Percentiles rank a stretch among this genome's conserved stretches.
Conservation (phyloP, 805 yeast genomes). For the Kuraishia floccosa region DNA sequence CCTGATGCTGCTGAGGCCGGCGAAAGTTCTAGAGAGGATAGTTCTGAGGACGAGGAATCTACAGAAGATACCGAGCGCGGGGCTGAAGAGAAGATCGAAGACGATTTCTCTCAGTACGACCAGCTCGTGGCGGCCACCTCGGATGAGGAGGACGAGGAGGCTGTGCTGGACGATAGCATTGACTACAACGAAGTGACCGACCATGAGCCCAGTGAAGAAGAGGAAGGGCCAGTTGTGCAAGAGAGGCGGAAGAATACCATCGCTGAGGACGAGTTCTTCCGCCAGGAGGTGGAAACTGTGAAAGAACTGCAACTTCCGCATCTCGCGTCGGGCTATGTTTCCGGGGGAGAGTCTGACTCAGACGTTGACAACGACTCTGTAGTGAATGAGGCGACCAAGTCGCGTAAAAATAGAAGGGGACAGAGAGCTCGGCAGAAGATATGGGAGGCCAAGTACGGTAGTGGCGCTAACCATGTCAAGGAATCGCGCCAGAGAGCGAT, state of each 20-base stretch:
- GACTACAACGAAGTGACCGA: conserved; percentile 57
- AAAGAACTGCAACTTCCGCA: conserved; percentile 63
- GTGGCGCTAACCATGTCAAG: conserved; percentile 70
- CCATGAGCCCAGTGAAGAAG: conserved; percentile 39
- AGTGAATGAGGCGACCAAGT: conserved; percentile 39
- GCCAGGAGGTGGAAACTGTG: conserved; percentile 16
- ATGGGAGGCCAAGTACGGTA: conserved; percentile 89
- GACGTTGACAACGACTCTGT: conserved; percentile 33
- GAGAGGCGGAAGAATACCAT: conserved; percentile 5
- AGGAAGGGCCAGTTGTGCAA: conserved; percentile 9
- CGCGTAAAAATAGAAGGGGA: conserved; percentile 85
- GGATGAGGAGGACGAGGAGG: conserved; percentile 27
- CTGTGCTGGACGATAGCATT: conserved; percentile 21
- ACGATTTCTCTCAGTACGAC: conserved; percentile 21
- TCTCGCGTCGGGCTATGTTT: conserved; percentile 68
- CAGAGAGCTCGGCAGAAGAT: conserved; percentile 95
- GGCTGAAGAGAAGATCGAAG: conserved; percentile 10
- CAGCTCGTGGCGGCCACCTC: conserved; percentile 29
- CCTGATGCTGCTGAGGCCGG: conserved; percentile 15
- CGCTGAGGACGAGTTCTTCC: conserved; percentile 29
- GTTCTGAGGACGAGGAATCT: conserved; percentile 3
- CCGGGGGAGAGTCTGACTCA: conserved; percentile 68
- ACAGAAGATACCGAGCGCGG: conserved; percentile 7
- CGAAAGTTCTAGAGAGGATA: conserved; percentile 19
- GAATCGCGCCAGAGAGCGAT: conserved; percentile 45